A percentile compares a stretch with the other conserved stretches of the same genome.
Evolutionary conservation across 148 eudicot genomes (phyloP).

Genomic region (Vaccinium corymbosum): DNA sequence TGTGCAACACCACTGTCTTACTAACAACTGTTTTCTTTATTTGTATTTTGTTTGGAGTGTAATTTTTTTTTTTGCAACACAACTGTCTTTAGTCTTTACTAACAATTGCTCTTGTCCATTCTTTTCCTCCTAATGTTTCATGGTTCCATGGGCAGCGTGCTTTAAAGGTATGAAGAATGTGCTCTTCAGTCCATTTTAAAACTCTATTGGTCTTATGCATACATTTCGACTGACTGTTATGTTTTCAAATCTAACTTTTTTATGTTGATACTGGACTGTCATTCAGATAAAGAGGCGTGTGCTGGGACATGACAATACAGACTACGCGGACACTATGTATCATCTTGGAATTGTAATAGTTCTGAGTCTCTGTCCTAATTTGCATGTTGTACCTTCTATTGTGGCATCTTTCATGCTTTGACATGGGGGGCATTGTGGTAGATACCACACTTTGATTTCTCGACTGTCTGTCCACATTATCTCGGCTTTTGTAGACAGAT

Average conservation of each 20-base stretch:
- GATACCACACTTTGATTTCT: constrained; percentile 1
- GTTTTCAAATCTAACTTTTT: background rate
- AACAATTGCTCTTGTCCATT: constrained; percentile 23
- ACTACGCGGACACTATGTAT: constrained; percentile 94
- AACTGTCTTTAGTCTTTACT: constrained; percentile 19
- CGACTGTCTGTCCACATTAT: background rate
- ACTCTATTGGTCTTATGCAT: background rate
- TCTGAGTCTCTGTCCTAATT: background rate
- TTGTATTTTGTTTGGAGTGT: background rate
- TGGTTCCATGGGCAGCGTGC: constrained; percentile 67
- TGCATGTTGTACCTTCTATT: background rate
- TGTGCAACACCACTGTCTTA: background rate
- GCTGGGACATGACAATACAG: constrained; percentile 70
- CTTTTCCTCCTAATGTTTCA: constrained; percentile 19
- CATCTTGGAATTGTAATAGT: constrained; percentile 81
- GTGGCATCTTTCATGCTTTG: background rate
- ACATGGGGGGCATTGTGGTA: background rate
- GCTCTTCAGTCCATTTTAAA: background rate
- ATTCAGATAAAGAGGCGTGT: constrained; percentile 84
- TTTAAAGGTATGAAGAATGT: constrained; percentile 56
- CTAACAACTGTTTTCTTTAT: constrained; percentile 16
- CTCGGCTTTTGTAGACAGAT: background rate
- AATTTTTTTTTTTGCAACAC: background rate
- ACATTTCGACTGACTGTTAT: background rate
- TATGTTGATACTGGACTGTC: constrained; percentile 17